Conservation (phyloP, 1,284 basidiomycete species). For the Cryptococcus sp. region DNA sequence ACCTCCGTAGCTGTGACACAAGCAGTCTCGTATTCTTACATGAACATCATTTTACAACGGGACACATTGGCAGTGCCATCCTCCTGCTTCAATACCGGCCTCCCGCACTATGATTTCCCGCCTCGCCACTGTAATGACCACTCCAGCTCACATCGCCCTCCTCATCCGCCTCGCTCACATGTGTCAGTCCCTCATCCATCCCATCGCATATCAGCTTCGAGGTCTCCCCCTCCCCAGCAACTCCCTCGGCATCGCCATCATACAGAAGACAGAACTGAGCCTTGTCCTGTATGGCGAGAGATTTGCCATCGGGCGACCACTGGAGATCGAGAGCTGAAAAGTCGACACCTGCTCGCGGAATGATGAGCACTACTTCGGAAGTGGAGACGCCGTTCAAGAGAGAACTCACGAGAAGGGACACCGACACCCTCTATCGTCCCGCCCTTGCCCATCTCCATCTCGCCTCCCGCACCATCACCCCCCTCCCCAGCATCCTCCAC, state of each 20-base stretch:
- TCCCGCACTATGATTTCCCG: too few species aligned
- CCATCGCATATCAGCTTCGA: constrained; percentile 9
- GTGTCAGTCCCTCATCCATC: constrained; percentile 19
- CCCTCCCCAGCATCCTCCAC: constrained; percentile 18
- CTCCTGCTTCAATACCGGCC: too few species aligned
- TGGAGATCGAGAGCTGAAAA: constrained; percentile 22
- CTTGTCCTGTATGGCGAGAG: constrained; percentile 27
- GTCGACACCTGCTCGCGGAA: constrained; percentile 11
- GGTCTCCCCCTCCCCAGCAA: not conserved
- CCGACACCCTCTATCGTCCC: constrained; percentile 40
- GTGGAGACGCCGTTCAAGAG: not conserved
- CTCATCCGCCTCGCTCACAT: constrained; percentile 26
- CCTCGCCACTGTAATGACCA: not conserved
- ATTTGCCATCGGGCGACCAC: constrained; percentile 38
- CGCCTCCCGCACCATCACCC: not conserved
- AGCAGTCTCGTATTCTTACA: too few species aligned
- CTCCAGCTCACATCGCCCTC: constrained; percentile 12
- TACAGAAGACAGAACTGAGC: constrained; percentile 37
- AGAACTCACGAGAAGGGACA: constrained; percentile 30
- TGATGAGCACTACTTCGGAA: not conserved
- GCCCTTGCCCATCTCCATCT: constrained; percentile 15
- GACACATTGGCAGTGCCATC: too few species aligned
- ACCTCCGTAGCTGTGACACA: too few species aligned
- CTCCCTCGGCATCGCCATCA: constrained; percentile 17
- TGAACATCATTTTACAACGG: too few species aligned